phyloP scores from a whole-genome alignment of 2,329 filamentous ascomycete species.

The Meredithiella fracta region DNA sequence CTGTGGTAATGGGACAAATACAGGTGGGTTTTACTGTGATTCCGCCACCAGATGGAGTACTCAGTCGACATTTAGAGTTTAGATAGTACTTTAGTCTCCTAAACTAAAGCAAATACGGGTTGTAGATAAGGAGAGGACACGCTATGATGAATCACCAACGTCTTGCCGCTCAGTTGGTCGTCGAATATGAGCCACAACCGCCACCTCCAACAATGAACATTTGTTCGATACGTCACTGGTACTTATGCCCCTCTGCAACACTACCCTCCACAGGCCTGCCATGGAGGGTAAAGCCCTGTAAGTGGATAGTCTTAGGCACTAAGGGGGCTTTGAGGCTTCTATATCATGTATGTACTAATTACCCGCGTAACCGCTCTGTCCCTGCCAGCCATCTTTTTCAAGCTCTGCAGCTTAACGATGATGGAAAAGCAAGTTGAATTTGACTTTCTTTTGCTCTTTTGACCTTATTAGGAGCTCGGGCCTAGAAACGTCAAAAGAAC shows the following conservation, averaged over 20 bases:
- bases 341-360: conserved; percentile 11
- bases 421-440: neutral
- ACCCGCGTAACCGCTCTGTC: neutral
- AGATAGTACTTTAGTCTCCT: neutral
- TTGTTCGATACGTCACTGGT: conserved; percentile 6
- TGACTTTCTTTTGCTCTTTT: neutral
- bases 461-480: neutral
- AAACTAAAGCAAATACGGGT: neutral
- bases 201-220: neutral
- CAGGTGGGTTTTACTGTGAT: neutral
- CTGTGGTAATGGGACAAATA: neutral
- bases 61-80: neutral
- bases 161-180: no score
- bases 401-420: neutral
- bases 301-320: neutral
- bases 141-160: neutral
- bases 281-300: conserved; percentile 11
- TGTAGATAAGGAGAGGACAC: neutral
- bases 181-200: no score
- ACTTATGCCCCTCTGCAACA: neutral
- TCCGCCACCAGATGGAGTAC: no score
- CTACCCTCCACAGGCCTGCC: neutral
- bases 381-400: conserved; percentile 2
- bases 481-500: no score
- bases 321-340: neutral